Evolutionary conservation across 176 grass and related monocot genomes (phyloP).

Genomic region (Areca catechu): DNA sequence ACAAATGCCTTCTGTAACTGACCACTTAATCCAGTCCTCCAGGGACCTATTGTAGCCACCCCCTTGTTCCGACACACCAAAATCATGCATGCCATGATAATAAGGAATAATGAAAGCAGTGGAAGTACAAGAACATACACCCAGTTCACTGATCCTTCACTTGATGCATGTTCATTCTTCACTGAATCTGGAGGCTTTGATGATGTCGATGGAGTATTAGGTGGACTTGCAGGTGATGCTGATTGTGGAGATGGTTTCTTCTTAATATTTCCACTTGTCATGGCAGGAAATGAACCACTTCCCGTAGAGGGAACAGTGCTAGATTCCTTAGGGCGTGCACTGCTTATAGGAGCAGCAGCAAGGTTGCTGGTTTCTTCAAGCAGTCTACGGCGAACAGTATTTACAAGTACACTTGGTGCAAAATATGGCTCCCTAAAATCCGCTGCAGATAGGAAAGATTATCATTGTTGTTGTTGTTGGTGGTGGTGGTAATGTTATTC

Average conservation of each 20-base stretch:
- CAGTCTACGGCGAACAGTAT: slow-evolving; percentile 52
- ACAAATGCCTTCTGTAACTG: slow-evolving; percentile 98
- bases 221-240: slow-evolving; percentile 26
- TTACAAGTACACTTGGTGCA: slow-evolving; percentile 14
- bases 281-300: slow-evolving; percentile 59
- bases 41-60: slow-evolving; percentile 61
- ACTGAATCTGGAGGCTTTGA: not conserved
- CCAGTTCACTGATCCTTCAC: slow-evolving; percentile 32
- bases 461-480: not conserved
- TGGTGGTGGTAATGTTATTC: too few species aligned
- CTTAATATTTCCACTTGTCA: not conserved
- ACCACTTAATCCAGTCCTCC: slow-evolving; percentile 93
- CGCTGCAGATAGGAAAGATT: not conserved
- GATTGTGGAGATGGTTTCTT: slow-evolving; percentile 5
- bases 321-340: slow-evolving; percentile 20
- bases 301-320: slow-evolving; percentile 46
- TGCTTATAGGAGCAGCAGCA: slow-evolving; percentile 45
- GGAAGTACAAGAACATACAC: slow-evolving; percentile 39
- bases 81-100: slow-evolving; percentile 33
- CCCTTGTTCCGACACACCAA: slow-evolving; percentile 47
- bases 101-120: slow-evolving; percentile 36
- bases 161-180: slow-evolving; percentile 7
- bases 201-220: not conserved
- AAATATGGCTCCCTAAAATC: not conserved
- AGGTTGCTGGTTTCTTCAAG: slow-evolving; percentile 55